phyloP scores from a whole-genome alignment of 495 filamentous ascomycete species.

The Xylaria acuta region DNA sequence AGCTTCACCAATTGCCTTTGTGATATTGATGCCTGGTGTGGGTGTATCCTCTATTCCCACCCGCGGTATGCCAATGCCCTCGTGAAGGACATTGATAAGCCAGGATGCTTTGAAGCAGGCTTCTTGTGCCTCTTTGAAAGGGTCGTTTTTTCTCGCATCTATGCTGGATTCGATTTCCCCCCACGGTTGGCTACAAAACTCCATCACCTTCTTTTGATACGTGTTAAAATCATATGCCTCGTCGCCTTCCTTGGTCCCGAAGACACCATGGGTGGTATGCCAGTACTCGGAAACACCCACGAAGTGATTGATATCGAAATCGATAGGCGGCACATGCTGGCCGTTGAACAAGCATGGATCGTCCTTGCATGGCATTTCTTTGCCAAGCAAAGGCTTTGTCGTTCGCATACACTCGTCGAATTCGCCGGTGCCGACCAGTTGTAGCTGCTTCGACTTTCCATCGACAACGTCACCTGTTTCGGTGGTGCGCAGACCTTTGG shows the following conservation, averaged over 20 bases:
- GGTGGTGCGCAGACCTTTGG: constrained; percentile 73
- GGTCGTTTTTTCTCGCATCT: constrained; percentile 64
- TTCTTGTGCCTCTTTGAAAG: constrained; percentile 78
- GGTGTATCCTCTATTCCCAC: constrained; percentile 72
- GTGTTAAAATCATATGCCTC: constrained; percentile 90
- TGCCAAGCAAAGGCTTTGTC: constrained; percentile 87
- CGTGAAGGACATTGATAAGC: constrained; percentile 94
- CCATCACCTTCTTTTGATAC: constrained; percentile 83
- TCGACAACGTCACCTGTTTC: constrained; percentile 61
- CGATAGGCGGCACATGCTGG: constrained; percentile 90
- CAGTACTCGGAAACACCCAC: constrained; percentile 98
- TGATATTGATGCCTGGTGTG: constrained; percentile 67
- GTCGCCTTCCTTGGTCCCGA: constrained; percentile 76
- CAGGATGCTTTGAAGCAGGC: constrained; percentile 98
- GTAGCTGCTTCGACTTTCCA: constrained; percentile 39
- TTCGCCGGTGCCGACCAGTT: constrained; percentile 77
- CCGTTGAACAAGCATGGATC: constrained; percentile 87
- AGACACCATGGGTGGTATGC: constrained; percentile 97
- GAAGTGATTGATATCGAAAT: constrained; percentile 98
- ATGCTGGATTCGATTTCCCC: constrained; percentile 69
- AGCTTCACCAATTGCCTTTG: constrained; percentile 71
- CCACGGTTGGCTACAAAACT: constrained; percentile 90
- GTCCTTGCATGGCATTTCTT: constrained; percentile 84
- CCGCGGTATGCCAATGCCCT: constrained; percentile 94
- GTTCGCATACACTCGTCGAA: constrained; percentile 85